Percentiles rank a stretch among this genome's conserved stretches.
Evolutionary conservation across 2,329 filamentous ascomycete genomes (phyloP).

Genomic region (Fusarium sp.): DNA sequence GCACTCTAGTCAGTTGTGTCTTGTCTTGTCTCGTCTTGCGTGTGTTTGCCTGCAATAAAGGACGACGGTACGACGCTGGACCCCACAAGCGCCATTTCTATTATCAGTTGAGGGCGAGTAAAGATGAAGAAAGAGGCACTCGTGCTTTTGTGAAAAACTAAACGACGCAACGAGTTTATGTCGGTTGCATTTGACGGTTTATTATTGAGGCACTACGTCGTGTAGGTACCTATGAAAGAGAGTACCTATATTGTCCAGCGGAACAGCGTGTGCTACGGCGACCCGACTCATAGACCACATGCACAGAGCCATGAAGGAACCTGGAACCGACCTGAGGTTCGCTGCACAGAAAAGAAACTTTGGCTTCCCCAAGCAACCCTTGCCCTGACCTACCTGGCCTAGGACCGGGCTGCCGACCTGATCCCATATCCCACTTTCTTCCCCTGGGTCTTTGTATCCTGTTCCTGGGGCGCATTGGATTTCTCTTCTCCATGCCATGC

Average conservation of each 20-base stretch:
- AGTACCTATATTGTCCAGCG: background rate
- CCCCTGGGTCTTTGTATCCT: slow-evolving; percentile 15
- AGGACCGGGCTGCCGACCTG: background rate
- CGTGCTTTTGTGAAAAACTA: background rate
- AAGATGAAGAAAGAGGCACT: background rate
- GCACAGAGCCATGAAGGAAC: background rate
- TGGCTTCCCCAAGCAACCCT: slow-evolving; percentile 18
- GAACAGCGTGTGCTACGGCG: background rate
- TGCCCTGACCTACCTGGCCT: background rate
- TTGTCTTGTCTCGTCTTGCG: slow-evolving; percentile 14
- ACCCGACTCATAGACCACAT: background rate
- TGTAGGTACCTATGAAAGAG: background rate
- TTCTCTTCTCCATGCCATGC: slow-evolving; percentile 19
- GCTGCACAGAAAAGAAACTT: slow-evolving; percentile 10
- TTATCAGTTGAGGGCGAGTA: background rate
- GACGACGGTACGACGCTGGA: slow-evolving; percentile 15
- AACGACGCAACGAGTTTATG: background rate
- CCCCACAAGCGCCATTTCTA: background rate
- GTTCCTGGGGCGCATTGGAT: slow-evolving; percentile 18
- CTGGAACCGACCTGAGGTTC: slow-evolving; percentile 5
- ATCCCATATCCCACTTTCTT: slow-evolving; percentile 8
- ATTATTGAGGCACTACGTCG: background rate
- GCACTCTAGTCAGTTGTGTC: slow-evolving; percentile 15
- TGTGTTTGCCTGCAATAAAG: slow-evolving; percentile 8
- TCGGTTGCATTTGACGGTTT: background rate